Evolutionary conservation across 75 land plant genomes (phyloP).

Genomic region (Pinus taeda): DNA sequence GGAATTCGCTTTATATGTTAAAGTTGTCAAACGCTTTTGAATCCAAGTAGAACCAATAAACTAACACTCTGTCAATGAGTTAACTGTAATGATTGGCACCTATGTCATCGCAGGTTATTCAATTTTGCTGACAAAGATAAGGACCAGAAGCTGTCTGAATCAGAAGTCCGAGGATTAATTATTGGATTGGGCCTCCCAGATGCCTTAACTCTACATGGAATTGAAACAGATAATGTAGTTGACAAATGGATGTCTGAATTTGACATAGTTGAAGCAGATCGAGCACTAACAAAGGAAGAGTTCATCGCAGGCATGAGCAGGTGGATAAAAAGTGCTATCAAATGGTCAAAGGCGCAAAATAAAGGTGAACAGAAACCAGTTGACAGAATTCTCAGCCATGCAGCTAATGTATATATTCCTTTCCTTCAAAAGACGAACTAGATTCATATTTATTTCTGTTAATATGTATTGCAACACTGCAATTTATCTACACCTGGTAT

Average conservation of each 20-base stretch:
- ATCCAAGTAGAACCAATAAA: too few relatives aligned
- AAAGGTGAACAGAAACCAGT: background rate
- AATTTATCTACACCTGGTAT: background rate
- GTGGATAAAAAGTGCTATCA: slow-evolving; percentile 14
- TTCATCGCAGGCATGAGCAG: slow-evolving; percentile 23
- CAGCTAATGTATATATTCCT: background rate
- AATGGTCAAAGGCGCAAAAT: background rate
- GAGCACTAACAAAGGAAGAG: slow-evolving; percentile 16
- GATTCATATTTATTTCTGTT: background rate
- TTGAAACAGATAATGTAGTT: slow-evolving; percentile 11
- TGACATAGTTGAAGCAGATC: slow-evolving; percentile 16
- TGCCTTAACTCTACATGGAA: background rate
- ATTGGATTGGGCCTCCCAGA: slow-evolving; percentile 16
- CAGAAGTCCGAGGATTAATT: slow-evolving; percentile 29
- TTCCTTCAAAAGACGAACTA: background rate
- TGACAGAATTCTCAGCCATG: background rate
- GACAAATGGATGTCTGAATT: slow-evolving; percentile 32
- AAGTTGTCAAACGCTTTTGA: too few relatives aligned
- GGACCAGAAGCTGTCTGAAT: slow-evolving; percentile 26
- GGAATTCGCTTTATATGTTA: too few relatives aligned
- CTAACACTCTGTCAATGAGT: too few relatives aligned
- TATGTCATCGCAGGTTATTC: slow-evolving; percentile 5
- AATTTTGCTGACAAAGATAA: slow-evolving; percentile 21
- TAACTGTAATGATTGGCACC: background rate
- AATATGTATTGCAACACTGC: background rate